Base-by-base conservation (phyloP, 495 filamentous ascomycete species). In the Daldinia concentrica region DNA sequence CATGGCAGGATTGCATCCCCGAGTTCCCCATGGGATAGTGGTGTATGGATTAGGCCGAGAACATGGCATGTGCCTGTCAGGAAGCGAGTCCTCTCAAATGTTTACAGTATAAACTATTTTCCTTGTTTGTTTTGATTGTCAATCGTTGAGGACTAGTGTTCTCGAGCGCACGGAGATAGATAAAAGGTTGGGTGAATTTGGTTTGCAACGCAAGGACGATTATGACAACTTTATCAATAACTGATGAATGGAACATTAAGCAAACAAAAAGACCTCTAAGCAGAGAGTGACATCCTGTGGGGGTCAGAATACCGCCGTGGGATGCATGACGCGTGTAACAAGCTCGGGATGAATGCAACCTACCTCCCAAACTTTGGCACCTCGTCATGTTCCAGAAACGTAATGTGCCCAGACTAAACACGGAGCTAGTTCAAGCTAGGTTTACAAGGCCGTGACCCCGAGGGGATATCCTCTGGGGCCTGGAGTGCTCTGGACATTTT, bases 401-500 rank as follows among this genome's bases (percentile, higher is more conserved):
- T 61, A 59, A 56, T 34, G 50, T 61, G 34, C 50, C 48, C 43
- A 30, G 37, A 36, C 39, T 62, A 57, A 34, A 29, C 39, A 12
- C 43, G 14, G 34, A 58, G 50, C 65, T 64, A 62, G 52, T 11
- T 29, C 51, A 29, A 26, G 39, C 70, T 26, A 39, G 39, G 22
- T 62, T 27, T 50, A 48, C 9, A 29, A 56, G 64, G 24, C 58
- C 34, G 22, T 48, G 55, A 69, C 66, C 71, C 66, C 71, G 62
- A 69, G 65, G 71, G 66, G 66, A 68, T 62, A 29, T 60, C 17
- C 22, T 39, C 34, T 17, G 64, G 50, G 52, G 65, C 30, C 70
- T 73, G 65, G 70, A 68, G 70, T 73, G 70, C 55, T 73, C 70
- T 73, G 50, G 58, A 34, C 56, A 51, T 66, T 62, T 69, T 73